Evolutionary conservation across 1,139 yeast species (phyloP).

Genomic region (Citeromyces siamensis): DNA sequence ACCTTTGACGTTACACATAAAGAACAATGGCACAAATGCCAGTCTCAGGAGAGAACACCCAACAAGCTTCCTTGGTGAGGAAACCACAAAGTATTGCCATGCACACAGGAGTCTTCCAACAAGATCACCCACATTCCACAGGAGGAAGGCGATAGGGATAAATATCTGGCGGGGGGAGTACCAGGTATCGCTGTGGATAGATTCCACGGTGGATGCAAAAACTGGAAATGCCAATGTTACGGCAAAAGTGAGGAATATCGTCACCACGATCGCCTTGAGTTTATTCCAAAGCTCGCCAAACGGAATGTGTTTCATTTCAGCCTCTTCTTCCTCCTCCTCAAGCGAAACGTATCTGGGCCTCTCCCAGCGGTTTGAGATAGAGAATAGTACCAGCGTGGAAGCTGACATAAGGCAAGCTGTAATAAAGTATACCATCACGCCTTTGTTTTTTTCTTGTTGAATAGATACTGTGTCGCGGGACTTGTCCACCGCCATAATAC

Average conservation of each 20-base stretch:
- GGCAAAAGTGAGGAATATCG: constrained; percentile 69
- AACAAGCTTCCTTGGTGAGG: constrained; percentile 28
- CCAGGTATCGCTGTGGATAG: constrained; percentile 18
- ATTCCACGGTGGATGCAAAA: constrained; percentile 63
- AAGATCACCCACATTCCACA: constrained; percentile 89
- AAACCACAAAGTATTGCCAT: constrained; percentile 26
- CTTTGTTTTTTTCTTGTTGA: constrained; percentile 26
- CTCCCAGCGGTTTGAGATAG: constrained; percentile 7
- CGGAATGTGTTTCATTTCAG: constrained; percentile 24
- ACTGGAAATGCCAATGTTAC: constrained; percentile 80
- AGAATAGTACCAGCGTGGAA: constrained; percentile 28
- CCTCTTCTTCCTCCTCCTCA: constrained; percentile 4
- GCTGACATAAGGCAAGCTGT: constrained; percentile 55
- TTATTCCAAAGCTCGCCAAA: constrained; percentile 41
- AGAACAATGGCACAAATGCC: constrained; percentile 47
- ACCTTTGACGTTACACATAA: constrained; percentile 51
- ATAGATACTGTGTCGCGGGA: constrained; percentile 1
- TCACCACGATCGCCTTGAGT: constrained; percentile 46
- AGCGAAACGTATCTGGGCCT: constrained; percentile 7
- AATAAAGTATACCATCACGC: constrained; percentile 54
- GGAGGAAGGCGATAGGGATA: constrained; percentile 65
- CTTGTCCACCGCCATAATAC: constrained; percentile 26
- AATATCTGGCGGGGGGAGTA: constrained; percentile 37
- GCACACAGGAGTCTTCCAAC: constrained; percentile 66
- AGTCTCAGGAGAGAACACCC: constrained; percentile 41